Base-by-base conservation (phyloP, 257 asterid species). In the Paraleonurus japonicus region DNA sequence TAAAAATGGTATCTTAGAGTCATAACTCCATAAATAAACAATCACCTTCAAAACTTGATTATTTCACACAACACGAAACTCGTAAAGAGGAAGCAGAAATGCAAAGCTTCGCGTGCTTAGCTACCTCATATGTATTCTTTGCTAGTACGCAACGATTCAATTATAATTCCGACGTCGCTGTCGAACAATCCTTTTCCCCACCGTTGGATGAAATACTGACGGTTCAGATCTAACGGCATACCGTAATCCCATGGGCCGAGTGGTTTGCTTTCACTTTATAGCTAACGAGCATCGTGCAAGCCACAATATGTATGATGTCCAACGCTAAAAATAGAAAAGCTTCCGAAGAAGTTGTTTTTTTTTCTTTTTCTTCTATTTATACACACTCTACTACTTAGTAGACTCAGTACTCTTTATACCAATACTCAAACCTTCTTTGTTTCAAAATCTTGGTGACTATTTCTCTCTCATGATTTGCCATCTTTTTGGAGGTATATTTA, bases 281-380 rank as follows among this genome's bases (percentile, higher is more conserved):
- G 41, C 13, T 53, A 78, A 74, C 82, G 84, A 83, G 80, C 76
- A 80, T 81, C 86, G 87, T 77, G 89, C 72, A 50, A 80, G 87
- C 47, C 76, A 81, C 84, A 66, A 39, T 65, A 26, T 58, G 10
- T 32, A 45, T 67, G 27, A 32, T 66, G 57, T 37, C 63, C 4
- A 81, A 26, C 79, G 57, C 76, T 64, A 53, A 17, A 22, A 60
- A 11, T 70, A 2, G 26, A 53, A n/a, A 13, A 13, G 3, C 17
- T 43, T 11, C 51, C 51, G 1, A 43, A 43, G 2, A 13, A 43
- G 15, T 19, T n/a, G n/a, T 30, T 5, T 0, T 22, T 53, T 28
- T 22, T 6, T 24, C 51, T 22, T 6, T 24, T 45, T 28, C 48
- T 58, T 62, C 62, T 77, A 76, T 83, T 67, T 81, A 77, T 63